These are phyloP conservation scores for Magnolia kwangsiensis DNA, from an alignment of 164 flowering plant species.

Conservation along the genomic window DNA sequence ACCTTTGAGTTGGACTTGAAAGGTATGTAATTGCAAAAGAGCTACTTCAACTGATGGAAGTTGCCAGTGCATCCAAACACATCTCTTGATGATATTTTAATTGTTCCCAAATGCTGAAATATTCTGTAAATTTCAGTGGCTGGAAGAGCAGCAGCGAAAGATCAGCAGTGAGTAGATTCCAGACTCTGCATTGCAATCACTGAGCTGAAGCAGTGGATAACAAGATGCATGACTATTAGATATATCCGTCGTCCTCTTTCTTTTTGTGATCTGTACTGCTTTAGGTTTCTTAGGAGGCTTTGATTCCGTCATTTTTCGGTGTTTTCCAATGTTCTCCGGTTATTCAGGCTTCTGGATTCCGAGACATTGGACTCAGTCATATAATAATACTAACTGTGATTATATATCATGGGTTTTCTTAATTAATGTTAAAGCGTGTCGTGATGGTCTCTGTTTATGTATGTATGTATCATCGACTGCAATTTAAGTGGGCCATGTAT, in stretches of 20 bases:
- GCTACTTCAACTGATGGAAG: too few species aligned
- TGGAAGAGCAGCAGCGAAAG: constrained; percentile 1
- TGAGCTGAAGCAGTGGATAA: neutral
- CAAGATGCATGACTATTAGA: neutral
- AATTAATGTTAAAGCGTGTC: neutral
- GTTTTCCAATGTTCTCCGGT: neutral
- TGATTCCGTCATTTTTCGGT: neutral
- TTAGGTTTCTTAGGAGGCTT: constrained; percentile 3
- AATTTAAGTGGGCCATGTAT: too few species aligned
- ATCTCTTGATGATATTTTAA: too few species aligned
- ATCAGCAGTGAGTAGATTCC: constrained; percentile 4
- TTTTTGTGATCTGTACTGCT: constrained; percentile 5
- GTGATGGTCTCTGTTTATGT: neutral
- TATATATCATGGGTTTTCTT: neutral
- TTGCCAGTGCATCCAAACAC: too few species aligned
- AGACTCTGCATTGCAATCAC: neutral
- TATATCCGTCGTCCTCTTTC: neutral
- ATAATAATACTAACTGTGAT: constrained; percentile 5
- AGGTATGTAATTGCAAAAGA: too few species aligned
- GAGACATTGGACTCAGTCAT: neutral
- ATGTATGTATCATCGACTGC: too few species aligned
- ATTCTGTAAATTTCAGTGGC: neutral
- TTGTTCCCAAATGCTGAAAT: neutral
- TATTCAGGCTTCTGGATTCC: neutral
- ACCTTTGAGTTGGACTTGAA: too few species aligned